Conservation (phyloP, 169 alveolate genomes). For the Cryptosporidium muris region DNA sequence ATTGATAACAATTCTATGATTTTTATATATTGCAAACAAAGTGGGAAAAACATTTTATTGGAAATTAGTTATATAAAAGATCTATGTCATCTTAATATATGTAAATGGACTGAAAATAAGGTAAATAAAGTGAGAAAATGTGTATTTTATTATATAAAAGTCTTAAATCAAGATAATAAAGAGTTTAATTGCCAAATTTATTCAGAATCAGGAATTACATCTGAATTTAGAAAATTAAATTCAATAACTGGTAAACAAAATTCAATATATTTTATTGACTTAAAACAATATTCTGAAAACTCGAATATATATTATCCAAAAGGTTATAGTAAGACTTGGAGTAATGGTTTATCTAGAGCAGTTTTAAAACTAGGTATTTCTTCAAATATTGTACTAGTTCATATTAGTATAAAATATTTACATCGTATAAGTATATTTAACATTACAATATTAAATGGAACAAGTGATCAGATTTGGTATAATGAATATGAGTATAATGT, state of each 20-base stretch:
- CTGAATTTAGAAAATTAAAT: no score
- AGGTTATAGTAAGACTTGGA: constrained; percentile 42
- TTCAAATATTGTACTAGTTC: neutral
- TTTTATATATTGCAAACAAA: constrained; percentile 20
- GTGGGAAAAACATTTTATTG: neutral
- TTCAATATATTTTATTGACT: no score
- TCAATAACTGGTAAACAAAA: no score
- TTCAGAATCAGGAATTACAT: no score
- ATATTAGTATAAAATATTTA: constrained; percentile 14
- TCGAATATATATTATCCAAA: constrained; percentile 8
- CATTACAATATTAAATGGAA: constrained; percentile 4
- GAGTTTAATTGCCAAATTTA: no score
- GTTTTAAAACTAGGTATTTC: constrained; percentile 1
- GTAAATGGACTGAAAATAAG: no score
- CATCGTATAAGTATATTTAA: neutral
- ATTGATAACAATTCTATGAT: neutral
- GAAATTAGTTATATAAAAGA: no score
- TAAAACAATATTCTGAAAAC: neutral
- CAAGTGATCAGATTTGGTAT: neutral
- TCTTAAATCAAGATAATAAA: no score
- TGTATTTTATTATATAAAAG: no score
- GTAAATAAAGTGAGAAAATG: no score
- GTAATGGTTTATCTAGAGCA: constrained; percentile 17
- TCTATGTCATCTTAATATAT: no score
- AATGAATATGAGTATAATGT: constrained; percentile 15